phyloP scores from a whole-genome alignment of 805 yeast genomes.

The Candida tibetensis region DNA sequence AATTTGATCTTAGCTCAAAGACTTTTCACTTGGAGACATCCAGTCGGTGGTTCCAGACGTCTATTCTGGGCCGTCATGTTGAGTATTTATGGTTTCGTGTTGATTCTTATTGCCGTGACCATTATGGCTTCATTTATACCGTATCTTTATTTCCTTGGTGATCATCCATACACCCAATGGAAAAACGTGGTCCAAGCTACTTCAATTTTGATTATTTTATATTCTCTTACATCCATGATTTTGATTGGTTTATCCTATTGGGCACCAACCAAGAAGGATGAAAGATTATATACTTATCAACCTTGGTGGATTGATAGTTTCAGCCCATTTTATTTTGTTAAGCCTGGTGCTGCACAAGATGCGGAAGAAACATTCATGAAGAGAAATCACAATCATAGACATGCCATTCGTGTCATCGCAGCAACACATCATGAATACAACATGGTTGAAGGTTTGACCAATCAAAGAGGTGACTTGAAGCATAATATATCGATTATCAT shows the following conservation, averaged over 20 bases:
- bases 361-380: conserved; percentile 21
- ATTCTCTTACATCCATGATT: conserved; percentile 13
- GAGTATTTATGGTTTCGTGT: conserved; percentile 8
- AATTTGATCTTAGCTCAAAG: conserved; percentile 18
- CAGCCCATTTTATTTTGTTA: conserved; percentile 18
- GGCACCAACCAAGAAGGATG: conserved; percentile 21
- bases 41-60: conserved; percentile 18
- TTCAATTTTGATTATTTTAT: conserved; percentile 13
- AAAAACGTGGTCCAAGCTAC: conserved; percentile 11
- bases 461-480: conserved; percentile 16
- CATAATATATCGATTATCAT: conserved; percentile 13
- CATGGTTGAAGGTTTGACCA: conserved; percentile 15
- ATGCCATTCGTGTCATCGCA: conserved; percentile 22
- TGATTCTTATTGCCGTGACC: conserved; percentile 10
- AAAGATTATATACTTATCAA: conserved; percentile 19
- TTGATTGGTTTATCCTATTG: conserved; percentile 20
- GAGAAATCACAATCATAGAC: conserved; percentile 19
- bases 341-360: conserved; percentile 17
- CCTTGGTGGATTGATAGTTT: conserved; percentile 25
- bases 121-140: conserved; percentile 13
- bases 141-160: conserved; percentile 9
- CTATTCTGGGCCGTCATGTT: conserved; percentile 17
- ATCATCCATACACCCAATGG: conserved; percentile 5
- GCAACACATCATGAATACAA: conserved; percentile 20
- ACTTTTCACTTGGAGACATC: conserved; percentile 19